These are phyloP conservation scores for Malassezia furfur DNA, from an alignment of 1,284 basidiomycete species.

Conservation along the genomic window DNA sequence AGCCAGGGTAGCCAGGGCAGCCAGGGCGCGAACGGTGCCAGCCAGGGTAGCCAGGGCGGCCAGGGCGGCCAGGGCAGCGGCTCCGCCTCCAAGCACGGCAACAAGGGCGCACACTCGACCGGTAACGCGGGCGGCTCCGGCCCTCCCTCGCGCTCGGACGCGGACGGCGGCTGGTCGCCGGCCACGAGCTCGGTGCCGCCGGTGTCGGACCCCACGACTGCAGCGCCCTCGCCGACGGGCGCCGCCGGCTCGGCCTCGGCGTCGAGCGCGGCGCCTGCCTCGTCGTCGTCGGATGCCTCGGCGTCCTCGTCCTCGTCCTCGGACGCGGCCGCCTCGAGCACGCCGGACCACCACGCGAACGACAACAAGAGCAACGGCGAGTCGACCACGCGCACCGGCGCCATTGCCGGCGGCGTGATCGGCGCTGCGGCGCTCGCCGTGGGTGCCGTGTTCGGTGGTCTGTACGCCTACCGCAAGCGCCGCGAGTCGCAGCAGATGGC, in stretches of 20 bases:
- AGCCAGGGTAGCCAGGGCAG: background rate
- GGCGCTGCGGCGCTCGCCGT: conserved; percentile 33
- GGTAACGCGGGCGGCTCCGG: background rate
- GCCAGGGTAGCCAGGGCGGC: no score
- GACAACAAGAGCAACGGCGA: background rate
- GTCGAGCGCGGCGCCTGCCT: no score
- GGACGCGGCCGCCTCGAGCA: background rate
- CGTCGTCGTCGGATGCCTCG: background rate
- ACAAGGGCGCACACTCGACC: background rate
- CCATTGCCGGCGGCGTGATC: conserved; percentile 36
- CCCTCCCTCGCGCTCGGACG: background rate
- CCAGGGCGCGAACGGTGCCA: no score
- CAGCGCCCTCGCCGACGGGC: background rate
- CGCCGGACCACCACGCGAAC: background rate
- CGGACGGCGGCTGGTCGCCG: conserved; percentile 4
- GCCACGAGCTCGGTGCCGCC: background rate
- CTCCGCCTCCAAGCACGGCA: background rate
- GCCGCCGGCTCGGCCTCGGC: background rate
- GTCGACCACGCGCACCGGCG: conserved; percentile 18
- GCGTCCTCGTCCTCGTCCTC: background rate
- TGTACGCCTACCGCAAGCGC: conserved; percentile 42
- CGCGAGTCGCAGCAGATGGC: conserved; percentile 24
- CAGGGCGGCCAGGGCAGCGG: background rate
- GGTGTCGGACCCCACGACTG: background rate
- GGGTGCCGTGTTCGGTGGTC: conserved; percentile 34